Evolutionary conservation across 139 green algal genomes (phyloP).

Genomic region (Penium margaritaceum): DNA sequence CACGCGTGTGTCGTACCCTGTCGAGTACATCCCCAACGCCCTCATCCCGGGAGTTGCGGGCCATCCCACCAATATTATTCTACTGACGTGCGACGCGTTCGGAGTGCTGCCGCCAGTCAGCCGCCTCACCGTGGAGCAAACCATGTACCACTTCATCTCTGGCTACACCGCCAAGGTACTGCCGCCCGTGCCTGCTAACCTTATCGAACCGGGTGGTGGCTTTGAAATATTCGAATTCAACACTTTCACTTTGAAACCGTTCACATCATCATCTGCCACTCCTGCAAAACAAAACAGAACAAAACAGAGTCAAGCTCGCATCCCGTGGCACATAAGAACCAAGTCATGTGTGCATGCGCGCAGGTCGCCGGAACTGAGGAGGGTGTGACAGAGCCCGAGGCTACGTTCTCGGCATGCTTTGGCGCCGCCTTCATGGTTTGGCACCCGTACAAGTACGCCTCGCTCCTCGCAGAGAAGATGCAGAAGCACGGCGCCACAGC

Average conservation of each 20-base stretch:
- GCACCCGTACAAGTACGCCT: slow-evolving; percentile 80
- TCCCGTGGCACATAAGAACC: too few species aligned
- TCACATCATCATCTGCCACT: too few species aligned
- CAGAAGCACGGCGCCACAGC: slow-evolving; percentile 67
- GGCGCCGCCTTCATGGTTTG: slow-evolving; percentile 62
- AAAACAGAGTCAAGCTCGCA: too few species aligned
- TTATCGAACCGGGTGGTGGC: too few species aligned
- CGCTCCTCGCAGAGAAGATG: slow-evolving; percentile 83
- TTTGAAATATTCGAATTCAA: too few species aligned
- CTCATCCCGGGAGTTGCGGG: slow-evolving; percentile 21
- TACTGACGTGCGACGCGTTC: slow-evolving; percentile 87
- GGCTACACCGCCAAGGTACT: slow-evolving; percentile 87
- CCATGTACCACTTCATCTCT: slow-evolving; percentile 95
- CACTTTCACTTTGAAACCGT: too few species aligned
- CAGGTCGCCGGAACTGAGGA: slow-evolving; percentile 83
- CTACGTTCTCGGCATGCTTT: slow-evolving; percentile 63
- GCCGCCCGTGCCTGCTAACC: too few species aligned
- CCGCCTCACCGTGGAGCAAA: slow-evolving; percentile 74
- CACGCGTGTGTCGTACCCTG: slow-evolving; percentile 87
- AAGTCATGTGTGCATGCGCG: too few species aligned
- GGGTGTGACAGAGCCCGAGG: slow-evolving; percentile 84
- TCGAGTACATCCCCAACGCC: slow-evolving; percentile 83
- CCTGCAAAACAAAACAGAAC: too few species aligned
- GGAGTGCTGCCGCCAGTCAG: slow-evolving; percentile 71
- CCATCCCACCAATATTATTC: slow-evolving; percentile 62